Percentiles rank a stretch among this genome's conserved stretches.
Conservation (phyloP, 2,329 filamentous ascomycete genomes). For the Emericellopsis cladophorae region DNA sequence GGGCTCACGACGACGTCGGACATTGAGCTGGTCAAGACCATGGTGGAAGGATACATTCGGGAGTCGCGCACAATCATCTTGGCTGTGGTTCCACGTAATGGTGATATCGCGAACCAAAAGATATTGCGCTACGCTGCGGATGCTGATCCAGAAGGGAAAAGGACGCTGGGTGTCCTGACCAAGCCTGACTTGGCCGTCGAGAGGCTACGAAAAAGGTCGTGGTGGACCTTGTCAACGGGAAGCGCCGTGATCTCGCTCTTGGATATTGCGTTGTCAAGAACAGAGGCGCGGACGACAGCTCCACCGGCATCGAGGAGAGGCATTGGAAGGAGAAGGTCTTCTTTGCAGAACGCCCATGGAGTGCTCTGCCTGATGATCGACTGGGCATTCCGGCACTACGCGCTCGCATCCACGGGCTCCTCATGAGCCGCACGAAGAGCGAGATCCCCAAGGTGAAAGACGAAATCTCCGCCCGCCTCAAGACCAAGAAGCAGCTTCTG, state of each 20-base stretch:
- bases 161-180: slow-evolving; percentile 39
- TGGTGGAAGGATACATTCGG: slow-evolving; percentile 33
- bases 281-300: slow-evolving; percentile 26
- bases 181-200: slow-evolving; percentile 45
- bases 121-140: slow-evolving; percentile 22
- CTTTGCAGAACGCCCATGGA: slow-evolving; percentile 24
- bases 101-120: slow-evolving; percentile 26
- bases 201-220: slow-evolving; percentile 20
- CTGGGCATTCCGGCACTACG: slow-evolving; percentile 23
- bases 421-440: slow-evolving; percentile 25
- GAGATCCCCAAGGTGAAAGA: slow-evolving; percentile 21
- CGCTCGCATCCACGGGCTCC: slow-evolving; percentile 18
- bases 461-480: slow-evolving; percentile 12
- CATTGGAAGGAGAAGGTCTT: slow-evolving; percentile 19
- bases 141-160: slow-evolving; percentile 22
- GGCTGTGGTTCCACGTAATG: slow-evolving; percentile 27
- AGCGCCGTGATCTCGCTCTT: slow-evolving; percentile 25
- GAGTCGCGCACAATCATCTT: slow-evolving; percentile 35
- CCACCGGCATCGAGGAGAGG: slow-evolving; percentile 14
- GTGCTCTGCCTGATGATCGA: slow-evolving; percentile 9
- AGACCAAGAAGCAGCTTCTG: slow-evolving; percentile 6
- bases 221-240: slow-evolving; percentile 26
- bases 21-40: slow-evolving; percentile 28
- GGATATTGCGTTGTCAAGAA: slow-evolving; percentile 38
- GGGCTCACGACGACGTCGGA: slow-evolving; percentile 29